phyloP scores from a whole-genome alignment of 1,284 basidiomycete species.

The Microbotryum silenes-acaulis region DNA sequence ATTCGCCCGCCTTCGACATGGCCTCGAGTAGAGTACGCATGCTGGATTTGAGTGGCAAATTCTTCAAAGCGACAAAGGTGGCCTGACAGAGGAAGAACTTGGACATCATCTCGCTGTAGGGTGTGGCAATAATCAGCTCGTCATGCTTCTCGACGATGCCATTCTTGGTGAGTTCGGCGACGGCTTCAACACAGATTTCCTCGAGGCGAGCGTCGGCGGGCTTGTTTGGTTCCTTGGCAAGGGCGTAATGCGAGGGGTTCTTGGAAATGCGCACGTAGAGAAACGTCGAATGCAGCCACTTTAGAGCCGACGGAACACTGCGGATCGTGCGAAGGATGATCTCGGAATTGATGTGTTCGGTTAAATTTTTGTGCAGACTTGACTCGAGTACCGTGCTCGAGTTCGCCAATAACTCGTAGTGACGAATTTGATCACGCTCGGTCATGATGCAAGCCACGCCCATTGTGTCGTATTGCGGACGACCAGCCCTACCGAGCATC shows the following conservation, averaged over 20 bases:
- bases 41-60: conserved; percentile 16
- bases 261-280: conserved; percentile 71
- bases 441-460: conserved; percentile 64
- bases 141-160: conserved; percentile 23
- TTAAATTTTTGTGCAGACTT: conserved; percentile 63
- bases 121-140: conserved; percentile 9
- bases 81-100: conserved; percentile 27
- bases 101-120: conserved; percentile 33
- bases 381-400: conserved; percentile 14
- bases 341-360: conserved; percentile 88
- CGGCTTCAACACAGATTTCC: conserved; percentile 28
- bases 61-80: conserved; percentile 30
- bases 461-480: conserved; percentile 75
- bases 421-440: conserved; percentile 60
- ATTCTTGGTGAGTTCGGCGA: conserved; percentile 27
- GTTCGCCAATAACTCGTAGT: conserved; percentile 50
- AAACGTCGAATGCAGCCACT: conserved; percentile 63
- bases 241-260: conserved; percentile 67
- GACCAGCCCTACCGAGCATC: conserved; percentile 56
- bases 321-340: conserved; percentile 74
- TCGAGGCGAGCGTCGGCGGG: conserved; percentile 30
- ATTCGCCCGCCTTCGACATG: conserved; percentile 38
- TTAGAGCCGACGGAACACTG: conserved; percentile 53
- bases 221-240: conserved; percentile 3
- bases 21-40: conserved; percentile 30